Conservation (phyloP, 345 rosid species). For the Eucalyptus urophylla region DNA sequence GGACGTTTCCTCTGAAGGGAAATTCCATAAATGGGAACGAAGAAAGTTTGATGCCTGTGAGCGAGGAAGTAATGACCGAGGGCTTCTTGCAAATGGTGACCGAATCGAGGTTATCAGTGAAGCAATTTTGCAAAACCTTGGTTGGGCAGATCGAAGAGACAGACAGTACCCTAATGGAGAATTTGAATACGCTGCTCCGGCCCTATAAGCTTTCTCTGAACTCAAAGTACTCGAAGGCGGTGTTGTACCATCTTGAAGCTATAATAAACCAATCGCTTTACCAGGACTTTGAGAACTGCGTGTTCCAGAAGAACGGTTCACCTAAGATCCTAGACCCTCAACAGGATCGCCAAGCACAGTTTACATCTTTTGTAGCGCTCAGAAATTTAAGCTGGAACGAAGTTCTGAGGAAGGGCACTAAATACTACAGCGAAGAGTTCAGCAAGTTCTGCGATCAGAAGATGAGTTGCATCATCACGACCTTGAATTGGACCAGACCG, state of each 20-base stretch:
- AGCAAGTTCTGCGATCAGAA: conserved; percentile 96
- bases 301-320: conserved; percentile 71
- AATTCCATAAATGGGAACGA: conserved; percentile 16
- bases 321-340: conserved; percentile 63
- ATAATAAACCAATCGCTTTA: conserved; percentile 70
- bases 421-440: conserved; percentile 85
- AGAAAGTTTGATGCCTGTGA: conserved; percentile 56
- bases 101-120: conserved; percentile 85
- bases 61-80: conserved; percentile 83
- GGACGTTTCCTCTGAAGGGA: conserved; percentile 17
- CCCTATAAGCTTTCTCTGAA: conserved; percentile 51
- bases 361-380: conserved; percentile 60
- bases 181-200: conserved; percentile 52
- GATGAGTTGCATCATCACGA: conserved; percentile 78
- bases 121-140: conserved; percentile 83
- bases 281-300: conserved; percentile 84
- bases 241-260: conserved; percentile 71
- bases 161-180: conserved; percentile 37
- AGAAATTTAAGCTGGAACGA: conserved; percentile 95
- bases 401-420: conserved; percentile 84
- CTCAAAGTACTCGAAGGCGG: conserved; percentile 56
- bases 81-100: conserved; percentile 90
- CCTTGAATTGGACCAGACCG: conserved; percentile 70
- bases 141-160: conserved; percentile 60
- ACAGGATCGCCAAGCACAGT: conserved; percentile 67